A percentile compares a stretch with the other conserved stretches of the same genome.
These are phyloP conservation scores for Drosera spatulata DNA, from an alignment of 179 eudicot genomes.

Conservation along the genomic window DNA sequence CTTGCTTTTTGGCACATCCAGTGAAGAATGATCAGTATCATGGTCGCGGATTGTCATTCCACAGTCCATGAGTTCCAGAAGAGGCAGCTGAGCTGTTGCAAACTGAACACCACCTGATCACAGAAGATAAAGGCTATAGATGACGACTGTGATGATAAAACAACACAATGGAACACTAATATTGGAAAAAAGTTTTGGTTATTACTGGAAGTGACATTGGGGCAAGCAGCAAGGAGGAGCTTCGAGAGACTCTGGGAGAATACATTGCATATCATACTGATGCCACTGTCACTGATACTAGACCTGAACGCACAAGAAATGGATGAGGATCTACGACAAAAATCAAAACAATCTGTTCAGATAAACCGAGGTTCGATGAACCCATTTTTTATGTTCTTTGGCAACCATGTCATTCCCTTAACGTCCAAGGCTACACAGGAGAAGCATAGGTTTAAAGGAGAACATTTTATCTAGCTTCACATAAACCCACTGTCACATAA, in stretches of 20 bases:
- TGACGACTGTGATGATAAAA: neutral
- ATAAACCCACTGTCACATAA: no score
- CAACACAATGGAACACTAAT: neutral
- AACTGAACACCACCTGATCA: constrained; percentile 87
- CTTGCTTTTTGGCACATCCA: constrained; percentile 40
- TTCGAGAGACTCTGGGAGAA: constrained; percentile 64
- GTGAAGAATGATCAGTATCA: constrained; percentile 13
- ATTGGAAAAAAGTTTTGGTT: constrained; percentile 3
- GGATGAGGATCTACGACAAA: neutral
- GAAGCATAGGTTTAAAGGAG: no score
- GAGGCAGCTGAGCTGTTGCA: constrained; percentile 92
- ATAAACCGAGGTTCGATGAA: no score
- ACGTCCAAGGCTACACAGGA: no score
- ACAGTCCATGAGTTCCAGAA: constrained; percentile 90
- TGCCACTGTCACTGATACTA: constrained; percentile 85
- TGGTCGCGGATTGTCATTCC: constrained; percentile 83
- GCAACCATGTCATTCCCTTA: no score
- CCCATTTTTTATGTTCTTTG: no score
- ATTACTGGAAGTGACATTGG: constrained; percentile 88
- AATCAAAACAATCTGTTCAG: no score
- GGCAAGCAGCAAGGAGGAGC: constrained; percentile 81
- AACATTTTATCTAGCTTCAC: no score
- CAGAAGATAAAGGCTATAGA: constrained; percentile 4
- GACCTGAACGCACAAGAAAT: constrained; percentile 41
- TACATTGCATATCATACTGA: constrained; percentile 88